Conservation (phyloP, 148 eudicot genomes). For the Chenopodium suecicum region DNA sequence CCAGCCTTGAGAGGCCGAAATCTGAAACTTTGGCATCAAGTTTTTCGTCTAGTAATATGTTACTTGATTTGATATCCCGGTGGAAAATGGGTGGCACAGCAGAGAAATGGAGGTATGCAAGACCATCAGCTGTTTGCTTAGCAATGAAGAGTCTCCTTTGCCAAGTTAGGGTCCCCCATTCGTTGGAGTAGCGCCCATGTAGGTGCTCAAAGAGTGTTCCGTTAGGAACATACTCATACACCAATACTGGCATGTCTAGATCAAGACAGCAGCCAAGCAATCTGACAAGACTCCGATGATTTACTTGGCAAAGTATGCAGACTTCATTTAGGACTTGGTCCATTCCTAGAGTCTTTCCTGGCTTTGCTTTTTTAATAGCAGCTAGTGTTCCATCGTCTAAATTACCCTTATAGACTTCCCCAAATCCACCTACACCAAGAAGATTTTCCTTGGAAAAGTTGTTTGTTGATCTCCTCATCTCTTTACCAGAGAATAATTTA, state of each 20-base stretch:
- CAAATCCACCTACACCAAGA: slow-evolving; percentile 58
- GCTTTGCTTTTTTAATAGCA: slow-evolving; percentile 58
- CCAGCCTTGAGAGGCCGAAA: slow-evolving; percentile 61
- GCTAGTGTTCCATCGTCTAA: slow-evolving; percentile 47
- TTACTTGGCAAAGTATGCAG: slow-evolving; percentile 60
- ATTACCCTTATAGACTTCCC: slow-evolving; percentile 56
- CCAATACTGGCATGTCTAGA: slow-evolving; percentile 47
- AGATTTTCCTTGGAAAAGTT: slow-evolving; percentile 52
- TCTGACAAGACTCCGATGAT: slow-evolving; percentile 52
- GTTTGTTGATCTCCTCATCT: slow-evolving; percentile 44
- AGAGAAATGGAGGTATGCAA: slow-evolving; percentile 54
- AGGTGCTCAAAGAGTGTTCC: slow-evolving; percentile 62
- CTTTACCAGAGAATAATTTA: slow-evolving; percentile 52
- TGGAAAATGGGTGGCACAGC: slow-evolving; percentile 62
- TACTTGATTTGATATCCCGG: slow-evolving; percentile 59
- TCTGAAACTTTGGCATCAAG: slow-evolving; percentile 62
- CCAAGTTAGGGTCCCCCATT: slow-evolving; percentile 41
- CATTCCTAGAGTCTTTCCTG: slow-evolving; percentile 48
- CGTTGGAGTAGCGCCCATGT: slow-evolving; percentile 33
- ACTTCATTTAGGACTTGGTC: slow-evolving; percentile 66
- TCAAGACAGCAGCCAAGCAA: slow-evolving; percentile 61
- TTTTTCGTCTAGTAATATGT: slow-evolving; percentile 53
- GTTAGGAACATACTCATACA: slow-evolving; percentile 50
- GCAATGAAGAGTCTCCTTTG: slow-evolving; percentile 42
- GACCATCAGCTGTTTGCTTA: slow-evolving; percentile 56